phyloP scores from a whole-genome alignment of 2,329 filamentous ascomycete genomes.

The Microsporum audouinii region DNA sequence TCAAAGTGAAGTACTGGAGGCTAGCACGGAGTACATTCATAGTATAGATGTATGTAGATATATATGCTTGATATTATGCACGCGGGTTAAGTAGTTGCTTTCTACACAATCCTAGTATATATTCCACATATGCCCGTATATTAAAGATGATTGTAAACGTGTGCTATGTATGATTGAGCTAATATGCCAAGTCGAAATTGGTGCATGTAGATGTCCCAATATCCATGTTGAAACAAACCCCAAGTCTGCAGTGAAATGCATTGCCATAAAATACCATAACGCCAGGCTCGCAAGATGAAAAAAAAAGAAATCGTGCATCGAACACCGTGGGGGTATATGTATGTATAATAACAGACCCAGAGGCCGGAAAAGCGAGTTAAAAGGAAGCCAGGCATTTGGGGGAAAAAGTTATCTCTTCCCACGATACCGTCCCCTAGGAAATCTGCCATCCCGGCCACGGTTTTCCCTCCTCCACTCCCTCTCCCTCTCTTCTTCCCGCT shows the following conservation, averaged over 20 bases:
- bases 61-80: no score
- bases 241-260: neutral
- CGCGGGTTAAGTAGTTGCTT: no score
- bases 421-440: slow-evolving; percentile 32
- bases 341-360: neutral
- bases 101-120: no score
- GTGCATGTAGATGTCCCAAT: neutral
- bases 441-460: slow-evolving; percentile 36
- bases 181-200: neutral
- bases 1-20: no score
- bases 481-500: slow-evolving; percentile 43
- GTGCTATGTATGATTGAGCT: neutral
- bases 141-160: neutral
- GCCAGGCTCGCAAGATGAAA: neutral
- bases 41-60: no score
- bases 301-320: neutral
- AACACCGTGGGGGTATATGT: neutral
- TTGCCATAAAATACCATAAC: neutral
- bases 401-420: slow-evolving; percentile 31
- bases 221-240: neutral
- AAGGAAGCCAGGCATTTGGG: neutral
- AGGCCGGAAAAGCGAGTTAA: neutral
- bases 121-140: neutral
- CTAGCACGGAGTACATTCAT: no score
- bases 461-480: slow-evolving; percentile 44